phyloP scores from a whole-genome alignment of 2,329 filamentous ascomycete species.

The Penicillium aurantiogriseum region DNA sequence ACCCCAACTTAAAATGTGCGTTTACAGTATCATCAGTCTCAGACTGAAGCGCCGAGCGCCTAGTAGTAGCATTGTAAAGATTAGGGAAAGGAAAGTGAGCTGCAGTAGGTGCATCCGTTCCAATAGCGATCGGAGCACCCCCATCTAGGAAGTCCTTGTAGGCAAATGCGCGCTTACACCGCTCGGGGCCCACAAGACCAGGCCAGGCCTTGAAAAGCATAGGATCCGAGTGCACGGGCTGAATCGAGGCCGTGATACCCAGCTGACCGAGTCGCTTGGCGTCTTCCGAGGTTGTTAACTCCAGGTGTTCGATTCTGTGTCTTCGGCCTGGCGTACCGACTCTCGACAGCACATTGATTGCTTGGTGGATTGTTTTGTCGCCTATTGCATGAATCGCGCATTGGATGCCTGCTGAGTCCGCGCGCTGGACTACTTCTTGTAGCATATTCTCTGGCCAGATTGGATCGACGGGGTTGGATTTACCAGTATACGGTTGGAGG shows the following conservation, averaged over 20 bases:
- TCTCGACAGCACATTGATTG: slow-evolving; percentile 47
- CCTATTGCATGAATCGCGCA: slow-evolving; percentile 54
- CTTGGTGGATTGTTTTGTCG: slow-evolving; percentile 48
- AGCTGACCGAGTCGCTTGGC: slow-evolving; percentile 47
- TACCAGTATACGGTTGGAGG: slow-evolving; percentile 46
- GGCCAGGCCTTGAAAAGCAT: slow-evolving; percentile 51
- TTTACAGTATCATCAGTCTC: slow-evolving; percentile 43
- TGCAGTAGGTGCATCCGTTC: slow-evolving; percentile 51
- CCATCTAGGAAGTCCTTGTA: slow-evolving; percentile 51
- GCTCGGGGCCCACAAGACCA: slow-evolving; percentile 44
- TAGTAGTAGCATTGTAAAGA: slow-evolving; percentile 51
- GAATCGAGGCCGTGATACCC: slow-evolving; percentile 46
- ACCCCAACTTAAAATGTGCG: slow-evolving; percentile 42
- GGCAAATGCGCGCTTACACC: slow-evolving; percentile 51
- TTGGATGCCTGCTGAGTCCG: slow-evolving; percentile 46
- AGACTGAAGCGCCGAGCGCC: slow-evolving; percentile 45
- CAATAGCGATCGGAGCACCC: slow-evolving; percentile 48
- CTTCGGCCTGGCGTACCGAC: slow-evolving; percentile 42
- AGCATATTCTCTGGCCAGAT: slow-evolving; percentile 49
- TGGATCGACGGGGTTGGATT: slow-evolving; percentile 42
- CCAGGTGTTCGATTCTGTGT: slow-evolving; percentile 54
- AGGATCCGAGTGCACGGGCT: slow-evolving; percentile 44
- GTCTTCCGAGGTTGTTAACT: slow-evolving; percentile 49
- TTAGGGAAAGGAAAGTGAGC: slow-evolving; percentile 48
- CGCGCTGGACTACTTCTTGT: slow-evolving; percentile 44